These are phyloP conservation scores for Neurospora sp. DNA, from an alignment of 495 filamentous ascomycete genomes.

Conservation along the genomic window DNA sequence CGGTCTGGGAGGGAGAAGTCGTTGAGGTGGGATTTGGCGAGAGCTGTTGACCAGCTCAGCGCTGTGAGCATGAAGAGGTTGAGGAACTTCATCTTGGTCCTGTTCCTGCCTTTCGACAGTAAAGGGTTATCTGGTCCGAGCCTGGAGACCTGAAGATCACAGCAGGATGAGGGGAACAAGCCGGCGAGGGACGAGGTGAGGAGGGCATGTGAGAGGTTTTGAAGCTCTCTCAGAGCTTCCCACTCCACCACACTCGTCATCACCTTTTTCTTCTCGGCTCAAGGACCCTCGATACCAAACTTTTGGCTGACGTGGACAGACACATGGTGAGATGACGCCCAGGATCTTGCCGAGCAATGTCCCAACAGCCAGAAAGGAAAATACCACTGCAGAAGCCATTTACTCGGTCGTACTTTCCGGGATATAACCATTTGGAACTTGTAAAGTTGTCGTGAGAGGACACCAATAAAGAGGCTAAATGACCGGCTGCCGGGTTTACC, in stretches of 20 bases:
- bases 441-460: not conserved
- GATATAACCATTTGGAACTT: not conserved
- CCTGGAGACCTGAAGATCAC: not conserved
- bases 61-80: not conserved
- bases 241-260: not conserved
- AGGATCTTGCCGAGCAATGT: not conserved
- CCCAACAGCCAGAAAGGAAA: not conserved
- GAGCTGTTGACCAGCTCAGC: not conserved
- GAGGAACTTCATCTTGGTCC: not conserved
- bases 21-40: not conserved
- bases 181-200: not conserved
- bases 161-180: not conserved
- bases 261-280: not conserved
- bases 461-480: conserved; percentile 22
- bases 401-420: not conserved
- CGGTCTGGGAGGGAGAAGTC: not conserved
- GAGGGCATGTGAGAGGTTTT: not conserved
- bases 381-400: not conserved
- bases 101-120: not conserved
- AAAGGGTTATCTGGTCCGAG: not conserved
- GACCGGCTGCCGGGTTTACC: conserved; percentile 22
- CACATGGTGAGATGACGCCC: not conserved
- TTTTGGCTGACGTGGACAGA: not conserved
- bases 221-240: not conserved
- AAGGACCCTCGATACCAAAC: not conserved